phyloP scores from a whole-genome alignment of 2,329 filamentous ascomycete genomes.

The Stagonosporopsis rhizophila region DNA sequence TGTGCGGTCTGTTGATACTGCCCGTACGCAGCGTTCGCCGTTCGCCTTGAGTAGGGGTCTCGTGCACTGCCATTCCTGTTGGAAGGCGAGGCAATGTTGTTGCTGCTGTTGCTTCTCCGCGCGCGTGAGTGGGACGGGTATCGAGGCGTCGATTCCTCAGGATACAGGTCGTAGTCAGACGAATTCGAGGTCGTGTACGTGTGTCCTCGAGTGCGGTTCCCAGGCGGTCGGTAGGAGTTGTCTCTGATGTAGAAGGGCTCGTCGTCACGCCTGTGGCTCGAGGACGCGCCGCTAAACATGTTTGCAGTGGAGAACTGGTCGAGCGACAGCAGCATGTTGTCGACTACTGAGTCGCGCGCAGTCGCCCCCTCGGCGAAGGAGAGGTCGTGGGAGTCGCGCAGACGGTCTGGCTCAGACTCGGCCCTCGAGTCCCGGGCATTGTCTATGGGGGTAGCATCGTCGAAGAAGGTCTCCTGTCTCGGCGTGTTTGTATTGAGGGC shows the following conservation, averaged over 20 bases:
- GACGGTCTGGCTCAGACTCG: conserved; percentile 25
- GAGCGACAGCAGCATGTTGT: conserved; percentile 93
- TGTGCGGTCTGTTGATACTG: conserved; percentile 42
- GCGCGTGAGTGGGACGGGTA: conserved; percentile 58
- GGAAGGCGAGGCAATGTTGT: conserved; percentile 61
- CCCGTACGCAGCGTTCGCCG: conserved; percentile 33
- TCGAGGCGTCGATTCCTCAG: conserved; percentile 48
- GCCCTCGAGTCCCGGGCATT: conserved; percentile 21
- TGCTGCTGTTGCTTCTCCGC: conserved; percentile 81
- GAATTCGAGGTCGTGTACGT: conserved; percentile 67
- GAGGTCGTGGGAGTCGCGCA: conserved; percentile 79
- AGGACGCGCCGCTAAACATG: conserved; percentile 25
- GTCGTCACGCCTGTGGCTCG: conserved; percentile 25
- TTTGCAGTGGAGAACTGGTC: conserved; percentile 64
- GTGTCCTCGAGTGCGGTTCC: conserved; percentile 61
- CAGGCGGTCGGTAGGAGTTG: conserved; percentile 40
- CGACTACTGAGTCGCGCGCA: conserved; percentile 82
- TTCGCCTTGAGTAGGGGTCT: conserved; percentile 37
- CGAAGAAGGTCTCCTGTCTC: conserved; percentile 44
- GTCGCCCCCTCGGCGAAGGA: conserved; percentile 76
- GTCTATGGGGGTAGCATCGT: conserved; percentile 48
- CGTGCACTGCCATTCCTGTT: conserved; percentile 45
- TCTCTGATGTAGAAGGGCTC: conserved; percentile 50
- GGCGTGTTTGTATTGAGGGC: conserved; percentile 41
- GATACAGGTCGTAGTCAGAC: conserved; percentile 60